Percentiles rank a stretch among this genome's conserved stretches.
Evolutionary conservation across 1,139 yeast genomes (phyloP).

Genomic region (Taphrina flavorubra): DNA sequence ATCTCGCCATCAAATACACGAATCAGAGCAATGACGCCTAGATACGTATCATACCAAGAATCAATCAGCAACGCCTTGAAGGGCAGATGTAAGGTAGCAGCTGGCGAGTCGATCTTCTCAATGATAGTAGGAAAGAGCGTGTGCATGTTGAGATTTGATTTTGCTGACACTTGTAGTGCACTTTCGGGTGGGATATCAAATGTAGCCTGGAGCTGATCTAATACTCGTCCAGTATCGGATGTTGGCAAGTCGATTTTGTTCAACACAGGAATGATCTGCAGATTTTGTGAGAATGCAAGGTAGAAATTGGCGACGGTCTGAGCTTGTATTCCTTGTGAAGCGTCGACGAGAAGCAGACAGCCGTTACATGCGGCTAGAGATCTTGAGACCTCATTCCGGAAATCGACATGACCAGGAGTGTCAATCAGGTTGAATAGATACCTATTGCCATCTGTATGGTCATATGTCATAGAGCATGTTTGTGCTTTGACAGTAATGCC

Average conservation of each 20-base stretch:
- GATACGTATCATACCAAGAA: slow-evolving; percentile 94
- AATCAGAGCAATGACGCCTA: slow-evolving; percentile 89
- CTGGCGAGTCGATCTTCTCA: slow-evolving; percentile 75
- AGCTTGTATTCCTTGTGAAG: slow-evolving; percentile 95
- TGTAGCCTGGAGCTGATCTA: slow-evolving; percentile 80
- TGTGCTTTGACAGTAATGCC: slow-evolving; percentile 98
- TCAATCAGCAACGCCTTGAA: slow-evolving; percentile 83
- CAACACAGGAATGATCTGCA: slow-evolving; percentile 83
- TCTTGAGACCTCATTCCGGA: slow-evolving; percentile 88
- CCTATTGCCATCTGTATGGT: slow-evolving; percentile 66
- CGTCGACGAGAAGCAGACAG: slow-evolving; percentile 87
- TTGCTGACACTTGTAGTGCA: slow-evolving; percentile 87
- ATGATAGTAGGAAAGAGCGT: slow-evolving; percentile 77
- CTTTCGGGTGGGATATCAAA: slow-evolving; percentile 79
- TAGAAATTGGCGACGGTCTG: slow-evolving; percentile 96
- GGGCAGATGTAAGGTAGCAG: slow-evolving; percentile 62
- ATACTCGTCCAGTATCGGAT: slow-evolving; percentile 81
- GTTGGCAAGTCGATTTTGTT: slow-evolving; percentile 90
- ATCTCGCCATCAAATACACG: slow-evolving; percentile 83
- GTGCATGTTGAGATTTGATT: slow-evolving; percentile 82
- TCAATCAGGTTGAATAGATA: slow-evolving; percentile 88
- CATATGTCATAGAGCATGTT: slow-evolving; percentile 90
- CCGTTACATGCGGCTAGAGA: slow-evolving; percentile 97
- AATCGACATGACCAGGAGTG: slow-evolving; percentile 98
- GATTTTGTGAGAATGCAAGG: slow-evolving; percentile 82